phyloP scores from a whole-genome alignment of 768 basidiomycete species.

The Boletus subcaerulescens region DNA sequence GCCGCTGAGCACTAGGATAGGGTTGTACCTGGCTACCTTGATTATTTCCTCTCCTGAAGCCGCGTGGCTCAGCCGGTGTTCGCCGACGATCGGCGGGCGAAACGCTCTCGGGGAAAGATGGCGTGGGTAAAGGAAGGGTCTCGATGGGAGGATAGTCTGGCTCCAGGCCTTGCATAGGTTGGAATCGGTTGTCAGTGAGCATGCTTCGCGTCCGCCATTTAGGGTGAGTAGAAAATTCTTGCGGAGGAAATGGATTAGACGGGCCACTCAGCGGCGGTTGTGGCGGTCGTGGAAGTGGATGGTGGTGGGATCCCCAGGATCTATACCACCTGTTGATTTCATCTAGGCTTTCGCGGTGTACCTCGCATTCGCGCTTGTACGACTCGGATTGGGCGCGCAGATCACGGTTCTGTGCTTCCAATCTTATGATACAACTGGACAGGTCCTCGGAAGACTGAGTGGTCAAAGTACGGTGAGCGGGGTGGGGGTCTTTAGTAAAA shows the following conservation, averaged over 20 bases:
- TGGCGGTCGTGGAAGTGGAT: not conserved
- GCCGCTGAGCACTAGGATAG: not conserved
- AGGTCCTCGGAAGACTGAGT: slow-evolving; percentile 1
- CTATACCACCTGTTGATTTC: slow-evolving; percentile 14
- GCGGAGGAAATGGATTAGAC: not conserved
- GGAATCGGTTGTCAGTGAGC: not conserved
- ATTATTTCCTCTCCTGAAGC: not conserved
- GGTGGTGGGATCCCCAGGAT: not conserved
- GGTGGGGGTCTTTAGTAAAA: slow-evolving; percentile 2
- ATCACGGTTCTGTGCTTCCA: slow-evolving; percentile 16
- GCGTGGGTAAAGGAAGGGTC: slow-evolving; percentile 6
- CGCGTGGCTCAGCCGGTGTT: slow-evolving; percentile 10
- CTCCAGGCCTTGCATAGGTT: not conserved
- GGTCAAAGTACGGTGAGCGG: slow-evolving; percentile 9
- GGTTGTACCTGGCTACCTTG: not conserved
- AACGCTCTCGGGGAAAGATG: slow-evolving; percentile 7
- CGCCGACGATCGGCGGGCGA: slow-evolving; percentile 1
- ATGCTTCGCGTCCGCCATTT: slow-evolving; percentile 14
- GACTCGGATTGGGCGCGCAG: slow-evolving; percentile 9
- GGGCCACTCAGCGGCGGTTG: not conserved
- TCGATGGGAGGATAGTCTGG: slow-evolving; percentile 16
- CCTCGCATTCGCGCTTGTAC: slow-evolving; percentile 5
- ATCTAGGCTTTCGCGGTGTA: slow-evolving; percentile 4
- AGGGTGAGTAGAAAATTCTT: slow-evolving; percentile 12
- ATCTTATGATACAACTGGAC: slow-evolving; percentile 13